These are phyloP conservation scores for Nigrospora osmanthi DNA, from an alignment of 2,329 filamentous ascomycete species.

Conservation along the genomic window DNA sequence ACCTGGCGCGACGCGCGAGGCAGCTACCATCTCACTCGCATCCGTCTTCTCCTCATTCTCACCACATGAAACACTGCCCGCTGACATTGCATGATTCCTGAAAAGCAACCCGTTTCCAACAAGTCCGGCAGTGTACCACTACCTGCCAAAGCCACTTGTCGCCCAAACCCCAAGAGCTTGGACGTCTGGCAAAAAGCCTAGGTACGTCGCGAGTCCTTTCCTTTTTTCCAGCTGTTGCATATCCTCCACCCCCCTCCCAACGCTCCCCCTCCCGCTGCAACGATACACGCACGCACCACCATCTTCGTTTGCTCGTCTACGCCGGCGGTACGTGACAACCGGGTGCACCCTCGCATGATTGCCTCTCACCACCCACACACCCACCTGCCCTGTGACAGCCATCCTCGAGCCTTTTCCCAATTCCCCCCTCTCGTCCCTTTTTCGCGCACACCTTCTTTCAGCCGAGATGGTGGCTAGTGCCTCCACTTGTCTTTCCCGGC, in stretches of 20 bases:
- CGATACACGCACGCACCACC: constrained; percentile 24
- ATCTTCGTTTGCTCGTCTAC: constrained; percentile 15
- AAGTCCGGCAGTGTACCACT: constrained; percentile 1
- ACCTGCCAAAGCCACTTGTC: not conserved
- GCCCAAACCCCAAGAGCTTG: constrained; percentile 2
- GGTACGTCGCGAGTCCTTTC: constrained; percentile 16
- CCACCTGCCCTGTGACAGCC: constrained; percentile 4
- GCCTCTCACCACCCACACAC: constrained; percentile 16
- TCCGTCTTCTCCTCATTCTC: not conserved
- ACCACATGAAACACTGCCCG: not conserved
- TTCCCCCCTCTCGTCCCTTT: constrained; percentile 21
- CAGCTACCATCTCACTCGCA: too few relatives aligned
- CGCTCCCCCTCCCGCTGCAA: constrained; percentile 16
- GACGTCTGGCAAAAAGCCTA: constrained; percentile 9
- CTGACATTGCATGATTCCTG: constrained; percentile 1
- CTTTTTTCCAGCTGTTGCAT: constrained; percentile 10
- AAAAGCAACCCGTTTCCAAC: not conserved
- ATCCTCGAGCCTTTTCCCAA: constrained; percentile 20
- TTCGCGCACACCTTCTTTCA: constrained; percentile 19
- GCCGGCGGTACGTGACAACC: constrained; percentile 19
- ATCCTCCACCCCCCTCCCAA: constrained; percentile 12
- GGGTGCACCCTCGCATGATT: constrained; percentile 20
- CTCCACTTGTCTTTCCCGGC: constrained; percentile 18
- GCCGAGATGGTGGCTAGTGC: constrained; percentile 12
- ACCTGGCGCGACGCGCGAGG: not conserved